Base-by-base conservation (phyloP, 305 asterid species). In the Solanum hybrid region DNA sequence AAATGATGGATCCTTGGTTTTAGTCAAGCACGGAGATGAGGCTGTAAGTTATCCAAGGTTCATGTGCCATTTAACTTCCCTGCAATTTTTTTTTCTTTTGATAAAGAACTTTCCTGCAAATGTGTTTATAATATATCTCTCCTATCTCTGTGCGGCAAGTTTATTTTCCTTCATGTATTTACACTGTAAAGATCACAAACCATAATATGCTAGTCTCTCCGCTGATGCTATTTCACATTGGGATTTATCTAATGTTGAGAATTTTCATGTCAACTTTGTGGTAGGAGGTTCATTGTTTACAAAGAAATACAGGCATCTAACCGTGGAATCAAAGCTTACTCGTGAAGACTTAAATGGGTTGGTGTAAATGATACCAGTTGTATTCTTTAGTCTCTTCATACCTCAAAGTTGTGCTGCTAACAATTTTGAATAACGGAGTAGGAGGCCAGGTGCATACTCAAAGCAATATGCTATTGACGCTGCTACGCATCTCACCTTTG, bases 391-490 rank as follows among this genome's bases (percentile, higher is more conserved):
- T 56, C 69, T 56, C 24, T 56, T 56, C 24, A 56, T 56, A 56
- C 69, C 69, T 56, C 69, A 56, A 56, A 20, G 24, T 7, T 56
- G 2, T 60, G 71, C 26, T 60, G 71, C 24, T 60, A 20, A 60
- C 24, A 60, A 20, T 60, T 60, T 60, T 60, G 71, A 60, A 60
- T 20, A 60, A 20, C 11, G 2, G 71, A 60, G 71, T 20, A 7
- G 71, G 71, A 20, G 24, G 11, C 26, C 72, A 60, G 98, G 91
- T 95, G 98, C 92, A 93, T 93, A 8, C 40, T 37, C 40, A 9
- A 96, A 93, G 97, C 99, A 79, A 94, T 97, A 93, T 89, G 97
- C 96, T 38, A 95, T 95, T 86, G 98, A 96, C 75, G 92, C 95
- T 46, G 66, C 93, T 90, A 87, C 60, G 69, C 94, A 95, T 89